Base-by-base conservation (phyloP, 148 eudicot genomes). In the Diospyros lotus region DNA sequence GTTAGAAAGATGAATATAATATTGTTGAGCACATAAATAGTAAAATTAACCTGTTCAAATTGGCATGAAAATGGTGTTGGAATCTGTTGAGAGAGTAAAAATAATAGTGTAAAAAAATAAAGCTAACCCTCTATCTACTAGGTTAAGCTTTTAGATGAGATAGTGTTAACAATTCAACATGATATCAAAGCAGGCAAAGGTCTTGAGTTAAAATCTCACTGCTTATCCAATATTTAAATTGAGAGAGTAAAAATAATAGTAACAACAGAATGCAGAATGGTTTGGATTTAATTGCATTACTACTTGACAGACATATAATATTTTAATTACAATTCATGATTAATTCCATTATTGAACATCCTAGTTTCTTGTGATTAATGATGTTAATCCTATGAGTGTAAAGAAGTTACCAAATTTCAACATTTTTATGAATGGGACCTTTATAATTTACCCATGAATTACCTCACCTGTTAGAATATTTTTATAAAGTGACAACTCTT, bases 391-490 rank as follows among this genome's bases (percentile, higher is more conserved):
- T 12, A 18, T 18, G 58, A 53, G 18, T 39, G 51, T 18, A 9
- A 12, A 9, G 28, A 58, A 68, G 42, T 38, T 17, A 38, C n/a
- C 8, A 38, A 50, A 11, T 15, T 44, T 39, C 53, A 66, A 60
- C 64, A 4, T 15, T 1, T 66, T 4, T 4, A 17, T 66, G 41
- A 45, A 15, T 12, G 76, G 41, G 9, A 43, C 41, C 66, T 59
- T 61, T 69, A 44, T 63, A 12, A 64, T 42, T 62, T 62, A 53
- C 41, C 9, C 62, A 46, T 11, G 15, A 38, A 9, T 73, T 48
- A 41, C 11, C 62, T 74, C 41, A 64, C 52, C 64, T 53, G 9
- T 13, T 40, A 40, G 78, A 39, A 58, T 15, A 68, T 58, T 14
- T 2, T 11, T 66, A 50, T 46, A 17, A 58, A 42, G 42, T 56